Percentiles rank a stretch among this genome's conserved stretches.
Evolutionary conservation across 768 basidiomycete genomes (phyloP).

Genomic region (Leccinum fibrillosum): DNA sequence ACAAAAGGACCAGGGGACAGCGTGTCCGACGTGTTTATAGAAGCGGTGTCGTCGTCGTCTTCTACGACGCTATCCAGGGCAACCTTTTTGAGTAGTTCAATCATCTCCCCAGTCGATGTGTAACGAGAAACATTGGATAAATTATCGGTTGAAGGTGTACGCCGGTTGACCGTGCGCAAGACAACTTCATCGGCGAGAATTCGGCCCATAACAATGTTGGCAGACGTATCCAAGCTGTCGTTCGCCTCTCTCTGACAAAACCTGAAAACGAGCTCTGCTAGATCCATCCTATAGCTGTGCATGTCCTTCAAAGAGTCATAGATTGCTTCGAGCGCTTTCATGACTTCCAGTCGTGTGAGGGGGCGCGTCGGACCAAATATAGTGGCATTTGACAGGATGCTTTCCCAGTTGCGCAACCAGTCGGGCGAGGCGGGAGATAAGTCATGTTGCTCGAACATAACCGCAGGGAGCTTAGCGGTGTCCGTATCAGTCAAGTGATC

Average conservation of each 20-base stretch:
- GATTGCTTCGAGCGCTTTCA: conserved; percentile 53
- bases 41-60: conserved; percentile 43
- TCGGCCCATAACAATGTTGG: conserved; percentile 44
- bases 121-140: conserved; percentile 16
- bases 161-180: conserved; percentile 44
- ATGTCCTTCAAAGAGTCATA: conserved; percentile 72
- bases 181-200: conserved; percentile 71
- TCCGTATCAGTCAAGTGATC: conserved; percentile 69
- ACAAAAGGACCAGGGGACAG: conserved; percentile 35
- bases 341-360: conserved; percentile 51
- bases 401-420: conserved; percentile 69
- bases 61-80: conserved; percentile 34
- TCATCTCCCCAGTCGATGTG: conserved; percentile 22
- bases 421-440: conserved; percentile 68
- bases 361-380: conserved; percentile 44
- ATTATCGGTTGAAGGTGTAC: conserved; percentile 12
- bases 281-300: conserved; percentile 53
- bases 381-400: conserved; percentile 47
- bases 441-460: conserved; percentile 66
- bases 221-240: conserved; percentile 24
- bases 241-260: conserved; percentile 41
- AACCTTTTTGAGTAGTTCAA: conserved; percentile 42
- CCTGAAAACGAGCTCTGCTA: conserved; percentile 54
- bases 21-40: conserved; percentile 37
- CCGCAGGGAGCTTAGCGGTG: conserved; percentile 55